Percentiles rank a stretch among this genome's conserved stretches.
Conservation (phyloP, 768 basidiomycete species). For the Phaeotremella skinneri region DNA sequence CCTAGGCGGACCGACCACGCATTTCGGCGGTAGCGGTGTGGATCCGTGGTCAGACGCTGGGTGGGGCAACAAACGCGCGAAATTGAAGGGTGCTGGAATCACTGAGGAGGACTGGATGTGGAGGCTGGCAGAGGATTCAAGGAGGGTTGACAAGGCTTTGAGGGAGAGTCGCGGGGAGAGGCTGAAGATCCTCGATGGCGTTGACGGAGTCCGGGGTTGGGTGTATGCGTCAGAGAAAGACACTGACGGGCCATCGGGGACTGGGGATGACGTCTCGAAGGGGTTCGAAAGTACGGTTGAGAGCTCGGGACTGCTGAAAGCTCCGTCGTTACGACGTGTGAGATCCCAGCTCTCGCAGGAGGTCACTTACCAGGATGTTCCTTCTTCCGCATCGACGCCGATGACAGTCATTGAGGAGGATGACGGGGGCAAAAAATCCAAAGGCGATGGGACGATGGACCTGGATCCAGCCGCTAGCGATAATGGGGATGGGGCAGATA, state of each 20-base stretch:
- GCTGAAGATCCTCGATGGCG: constrained; percentile 30
- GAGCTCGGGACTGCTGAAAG: constrained; percentile 11
- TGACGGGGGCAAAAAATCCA: constrained; percentile 5
- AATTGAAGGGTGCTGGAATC: constrained; percentile 74
- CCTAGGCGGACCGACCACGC: constrained; percentile 86
- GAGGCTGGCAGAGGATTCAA: constrained; percentile 66
- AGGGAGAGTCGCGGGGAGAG: constrained; percentile 45
- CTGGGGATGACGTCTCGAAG: background rate
- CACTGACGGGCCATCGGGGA: constrained; percentile 2
- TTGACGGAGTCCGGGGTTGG: constrained; percentile 28
- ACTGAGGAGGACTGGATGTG: constrained; percentile 91
- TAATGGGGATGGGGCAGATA: constrained; percentile 6
- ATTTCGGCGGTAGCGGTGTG: constrained; percentile 79
- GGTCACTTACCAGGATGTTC: constrained; percentile 16
- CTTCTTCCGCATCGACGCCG: background rate
- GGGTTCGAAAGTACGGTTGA: background rate
- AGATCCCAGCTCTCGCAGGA: constrained; percentile 32
- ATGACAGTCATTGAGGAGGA: constrained; percentile 6
- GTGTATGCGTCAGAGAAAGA: constrained; percentile 22
- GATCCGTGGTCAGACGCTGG: constrained; percentile 88
- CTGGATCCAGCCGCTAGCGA: constrained; percentile 5
- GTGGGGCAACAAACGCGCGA: constrained; percentile 75
- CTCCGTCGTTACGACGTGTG: constrained; percentile 24
- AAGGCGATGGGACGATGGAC: constrained; percentile 17
- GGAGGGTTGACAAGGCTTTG: constrained; percentile 59